Base-by-base conservation (phyloP, 768 basidiomycete genomes). In the Suillus subaureus region DNA sequence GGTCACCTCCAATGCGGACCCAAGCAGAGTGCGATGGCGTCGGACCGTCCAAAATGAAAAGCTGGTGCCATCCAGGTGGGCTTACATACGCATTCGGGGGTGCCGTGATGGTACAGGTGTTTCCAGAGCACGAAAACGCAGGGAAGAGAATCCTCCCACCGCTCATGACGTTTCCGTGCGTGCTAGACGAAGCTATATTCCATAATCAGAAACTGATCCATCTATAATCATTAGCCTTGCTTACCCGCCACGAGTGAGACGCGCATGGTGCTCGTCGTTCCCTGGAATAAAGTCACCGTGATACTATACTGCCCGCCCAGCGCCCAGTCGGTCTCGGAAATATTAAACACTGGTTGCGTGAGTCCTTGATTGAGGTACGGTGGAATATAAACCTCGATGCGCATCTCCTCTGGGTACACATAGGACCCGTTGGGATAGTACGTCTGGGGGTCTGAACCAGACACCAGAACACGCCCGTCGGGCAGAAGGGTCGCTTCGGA, bases 1-100 rank as follows among this genome's bases (percentile, higher is more conserved):
- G 92, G 72, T 94, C 93, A 1, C 90, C 90, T 23, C 92, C 92
- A 61, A 94, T 90, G 33, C 91, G 85, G 15, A 94, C 85, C 87
- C 89, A 92, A 13, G 81, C 75, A 21, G 91, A 90, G 68, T 87
- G 84, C 31, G 89, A 92, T 4, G 93, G 92, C 4, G 91, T 92
- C 35, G 90, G 88, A 1, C 91, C 91, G 61, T 93, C 91, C 35
- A 94, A 79, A 55, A 94, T 80, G 72, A 89, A 94, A 12, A 94
- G 71, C 73, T 90, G 89, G 64, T 88, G 85, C 88, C 92, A 93
- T 6, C 87, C 89, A 0, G 92, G 92, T 18, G 92, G 91, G 21
- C 85, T 86, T 12, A 93, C 79, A 67, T 79, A 78, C 11, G 84
- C 78, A 69, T 92, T 88, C 0, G 92, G 92, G 12, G 92, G 93